Conservation (phyloP, 1,284 basidiomycete species). For the Ganoderma lucidum region DNA sequence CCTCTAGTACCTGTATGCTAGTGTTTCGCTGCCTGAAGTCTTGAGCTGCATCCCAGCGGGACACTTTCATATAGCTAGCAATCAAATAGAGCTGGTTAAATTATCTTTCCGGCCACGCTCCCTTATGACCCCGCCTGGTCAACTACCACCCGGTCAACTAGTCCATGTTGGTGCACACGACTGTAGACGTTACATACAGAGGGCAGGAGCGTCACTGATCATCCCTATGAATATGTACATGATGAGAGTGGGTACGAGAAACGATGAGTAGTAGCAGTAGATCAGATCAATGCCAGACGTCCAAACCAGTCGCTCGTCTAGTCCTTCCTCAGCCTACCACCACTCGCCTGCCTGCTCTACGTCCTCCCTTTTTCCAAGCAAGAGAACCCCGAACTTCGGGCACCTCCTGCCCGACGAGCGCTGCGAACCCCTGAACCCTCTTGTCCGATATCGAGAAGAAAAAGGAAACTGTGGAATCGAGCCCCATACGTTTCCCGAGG, state of each 20-base stretch:
- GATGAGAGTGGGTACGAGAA: neutral
- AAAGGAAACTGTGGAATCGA: neutral
- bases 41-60: too few species aligned
- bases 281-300: slow-evolving; percentile 7
- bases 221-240: neutral
- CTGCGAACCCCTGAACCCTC: neutral
- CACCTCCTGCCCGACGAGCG: neutral
- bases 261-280: slow-evolving; percentile 1
- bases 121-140: too few species aligned
- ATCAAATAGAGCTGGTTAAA: too few species aligned
- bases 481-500: neutral
- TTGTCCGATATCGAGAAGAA: neutral
- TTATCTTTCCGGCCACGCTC: too few species aligned
- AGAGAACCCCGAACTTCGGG: neutral
- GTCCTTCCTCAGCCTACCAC: neutral
- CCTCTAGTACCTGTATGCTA: too few species aligned
- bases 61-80: too few species aligned
- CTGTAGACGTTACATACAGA: too few species aligned
- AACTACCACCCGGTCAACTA: too few species aligned
- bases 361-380: neutral
- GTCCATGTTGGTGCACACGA: too few species aligned
- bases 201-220: neutral
- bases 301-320: slow-evolving; percentile 9
- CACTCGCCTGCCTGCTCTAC: neutral
- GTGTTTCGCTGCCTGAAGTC: too few species aligned